A percentile compares a stretch with the other conserved stretches of the same genome.
These are phyloP conservation scores for Fusarium guadeloupense DNA, from an alignment of 2,329 filamentous ascomycete genomes.

Conservation along the genomic window DNA sequence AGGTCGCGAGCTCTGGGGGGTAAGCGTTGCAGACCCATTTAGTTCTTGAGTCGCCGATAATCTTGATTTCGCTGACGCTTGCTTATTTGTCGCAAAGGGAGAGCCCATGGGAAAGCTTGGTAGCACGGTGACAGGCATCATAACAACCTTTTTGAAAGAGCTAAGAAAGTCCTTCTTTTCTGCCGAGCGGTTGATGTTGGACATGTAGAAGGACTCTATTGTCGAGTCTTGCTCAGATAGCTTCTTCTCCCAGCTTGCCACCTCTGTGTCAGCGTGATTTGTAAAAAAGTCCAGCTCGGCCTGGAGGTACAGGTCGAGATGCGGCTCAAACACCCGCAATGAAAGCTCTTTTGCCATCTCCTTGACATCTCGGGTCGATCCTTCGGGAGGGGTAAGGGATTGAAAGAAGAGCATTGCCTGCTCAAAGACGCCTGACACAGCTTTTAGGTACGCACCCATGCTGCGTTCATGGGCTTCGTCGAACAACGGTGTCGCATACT, in stretches of 20 bases:
- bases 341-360: slow-evolving; percentile 74
- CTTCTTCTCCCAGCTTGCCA: slow-evolving; percentile 89
- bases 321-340: slow-evolving; percentile 82
- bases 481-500: slow-evolving; percentile 85
- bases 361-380: slow-evolving; percentile 67
- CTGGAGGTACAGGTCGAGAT: slow-evolving; percentile 91
- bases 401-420: slow-evolving; percentile 82
- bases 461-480: slow-evolving; percentile 85
- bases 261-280: slow-evolving; percentile 77
- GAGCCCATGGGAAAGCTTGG: slow-evolving; percentile 71
- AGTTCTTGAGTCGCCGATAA: slow-evolving; percentile 33
- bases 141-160: slow-evolving; percentile 97
- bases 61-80: slow-evolving; percentile 37
- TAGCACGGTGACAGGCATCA: slow-evolving; percentile 96
- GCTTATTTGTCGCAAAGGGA: slow-evolving; percentile 62
- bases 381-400: slow-evolving; percentile 73
- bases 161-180: slow-evolving; percentile 96
- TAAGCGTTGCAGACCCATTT: slow-evolving; percentile 40
- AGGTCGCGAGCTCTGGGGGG: slow-evolving; percentile 57
- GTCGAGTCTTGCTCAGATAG: slow-evolving; percentile 89
- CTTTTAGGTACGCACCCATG: slow-evolving; percentile 81
- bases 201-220: slow-evolving; percentile 95
- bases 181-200: slow-evolving; percentile 90
- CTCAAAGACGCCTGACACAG: slow-evolving; percentile 86
- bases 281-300: slow-evolving; percentile 92